Percentiles rank a stretch among this genome's conserved stretches.
phyloP scores from a whole-genome alignment of 2,329 filamentous ascomycete species.

The Botrytis deweyae region DNA sequence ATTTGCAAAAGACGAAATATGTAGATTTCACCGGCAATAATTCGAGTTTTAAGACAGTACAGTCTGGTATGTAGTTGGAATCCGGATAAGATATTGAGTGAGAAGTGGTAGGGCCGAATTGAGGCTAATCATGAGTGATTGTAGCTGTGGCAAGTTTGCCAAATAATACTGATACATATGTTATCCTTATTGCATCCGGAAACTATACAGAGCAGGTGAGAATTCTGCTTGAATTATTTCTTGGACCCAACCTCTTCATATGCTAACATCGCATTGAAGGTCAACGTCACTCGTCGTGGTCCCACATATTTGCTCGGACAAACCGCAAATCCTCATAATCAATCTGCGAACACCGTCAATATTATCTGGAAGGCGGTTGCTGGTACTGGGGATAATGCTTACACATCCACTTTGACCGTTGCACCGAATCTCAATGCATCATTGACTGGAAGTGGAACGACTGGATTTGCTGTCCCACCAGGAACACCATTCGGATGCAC shows the following conservation, averaged over 20 bases:
- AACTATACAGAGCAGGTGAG: slow-evolving; percentile 53
- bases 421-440: slow-evolving; percentile 63
- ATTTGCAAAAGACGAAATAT: slow-evolving; percentile 28
- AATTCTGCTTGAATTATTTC: background rate
- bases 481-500: slow-evolving; percentile 62
- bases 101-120: background rate
- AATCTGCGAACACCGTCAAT: slow-evolving; percentile 49
- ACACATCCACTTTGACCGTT: slow-evolving; percentile 60
- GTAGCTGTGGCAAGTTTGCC: slow-evolving; percentile 34
- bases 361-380: slow-evolving; percentile 59
- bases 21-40: slow-evolving; percentile 26
- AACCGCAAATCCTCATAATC: slow-evolving; percentile 30
- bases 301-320: slow-evolving; percentile 63
- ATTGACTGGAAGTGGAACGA: slow-evolving; percentile 60
- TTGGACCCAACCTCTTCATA: background rate
- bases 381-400: slow-evolving; percentile 57
- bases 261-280: slow-evolving; percentile 46
- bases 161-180: slow-evolving; percentile 41
- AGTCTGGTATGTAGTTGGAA: slow-evolving; percentile 29
- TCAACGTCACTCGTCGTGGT: slow-evolving; percentile 62
- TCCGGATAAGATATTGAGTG: background rate
- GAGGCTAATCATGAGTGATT: slow-evolving; percentile 18
- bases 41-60: slow-evolving; percentile 32
- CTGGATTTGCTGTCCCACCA: slow-evolving; percentile 58
- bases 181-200: slow-evolving; percentile 60